A percentile compares a stretch with the other conserved stretches of the same genome.
Conservation (phyloP, 1,139 yeast species). For the Hanseniaspora uvarum region DNA sequence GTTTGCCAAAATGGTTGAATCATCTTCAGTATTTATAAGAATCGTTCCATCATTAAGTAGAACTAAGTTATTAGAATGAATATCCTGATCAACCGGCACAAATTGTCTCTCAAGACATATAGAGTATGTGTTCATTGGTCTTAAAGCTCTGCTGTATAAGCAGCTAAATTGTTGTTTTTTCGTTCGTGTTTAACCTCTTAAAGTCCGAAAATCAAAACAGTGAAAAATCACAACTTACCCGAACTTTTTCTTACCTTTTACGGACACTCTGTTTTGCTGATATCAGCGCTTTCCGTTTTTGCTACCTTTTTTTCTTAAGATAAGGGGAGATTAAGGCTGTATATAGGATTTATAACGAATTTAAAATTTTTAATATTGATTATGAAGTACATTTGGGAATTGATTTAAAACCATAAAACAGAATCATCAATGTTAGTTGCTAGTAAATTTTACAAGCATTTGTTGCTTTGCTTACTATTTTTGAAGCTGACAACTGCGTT, state of each 20-base stretch:
- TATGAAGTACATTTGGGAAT: no score
- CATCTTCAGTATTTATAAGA: conserved; percentile 5
- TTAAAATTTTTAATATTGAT: no score
- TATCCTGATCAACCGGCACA: conserved; percentile 12
- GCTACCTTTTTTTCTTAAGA: background rate
- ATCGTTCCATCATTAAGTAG: conserved; percentile 10
- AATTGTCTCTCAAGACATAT: conserved; percentile 4
- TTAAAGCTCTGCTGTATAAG: no score
- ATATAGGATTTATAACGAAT: no score
- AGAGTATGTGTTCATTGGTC: background rate
- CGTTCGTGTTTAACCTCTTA: background rate
- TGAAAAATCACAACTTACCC: no score
- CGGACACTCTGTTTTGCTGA: background rate
- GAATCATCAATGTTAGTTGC: background rate
- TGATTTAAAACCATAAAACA: no score
- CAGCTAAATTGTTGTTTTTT: no score
- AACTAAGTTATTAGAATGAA: conserved; percentile 3
- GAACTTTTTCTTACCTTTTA: no score
- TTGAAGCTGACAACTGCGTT: background rate
- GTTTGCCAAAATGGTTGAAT: background rate
- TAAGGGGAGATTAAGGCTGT: background rate
- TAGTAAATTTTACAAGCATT: background rate
- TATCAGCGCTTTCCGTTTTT: background rate
- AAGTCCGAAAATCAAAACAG: background rate
- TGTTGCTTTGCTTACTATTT: background rate